These are phyloP conservation scores for Fusarium cicatricum DNA, from an alignment of 2,329 filamentous ascomycete genomes.

Conservation along the genomic window DNA sequence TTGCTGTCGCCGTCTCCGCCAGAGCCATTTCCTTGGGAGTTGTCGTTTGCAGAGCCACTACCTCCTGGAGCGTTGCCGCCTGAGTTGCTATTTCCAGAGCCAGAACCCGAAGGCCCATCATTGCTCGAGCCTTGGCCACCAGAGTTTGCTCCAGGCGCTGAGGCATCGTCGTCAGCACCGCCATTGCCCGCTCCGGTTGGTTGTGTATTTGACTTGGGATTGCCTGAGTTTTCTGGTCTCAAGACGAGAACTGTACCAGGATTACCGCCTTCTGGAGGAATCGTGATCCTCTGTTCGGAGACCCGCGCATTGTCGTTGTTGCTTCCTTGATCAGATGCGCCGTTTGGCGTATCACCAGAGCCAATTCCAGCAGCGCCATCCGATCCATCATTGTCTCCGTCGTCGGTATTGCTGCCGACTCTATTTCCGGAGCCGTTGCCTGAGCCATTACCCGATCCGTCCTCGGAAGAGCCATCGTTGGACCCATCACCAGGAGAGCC, in stretches of 20 bases:
- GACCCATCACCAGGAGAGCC: neutral
- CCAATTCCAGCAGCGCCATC: neutral
- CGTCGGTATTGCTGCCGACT: too few species aligned
- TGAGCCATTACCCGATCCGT: neutral
- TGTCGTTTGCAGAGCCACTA: neutral
- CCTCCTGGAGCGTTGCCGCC: too few species aligned
- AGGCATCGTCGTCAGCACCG: neutral
- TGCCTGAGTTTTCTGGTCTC: neutral
- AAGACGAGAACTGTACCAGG: conserved; percentile 23
- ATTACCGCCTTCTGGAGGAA: conserved; percentile 19
- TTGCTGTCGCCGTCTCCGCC: neutral
- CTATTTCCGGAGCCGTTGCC: too few species aligned
- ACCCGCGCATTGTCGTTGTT: neutral
- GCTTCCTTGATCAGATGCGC: neutral
- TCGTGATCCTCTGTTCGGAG: conserved; percentile 8
- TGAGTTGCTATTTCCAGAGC: neutral
- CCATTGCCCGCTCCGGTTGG: neutral
- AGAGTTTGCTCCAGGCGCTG: too few species aligned
- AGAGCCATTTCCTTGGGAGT: neutral
- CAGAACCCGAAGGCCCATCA: neutral
- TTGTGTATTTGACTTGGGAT: neutral
- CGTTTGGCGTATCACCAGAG: neutral
- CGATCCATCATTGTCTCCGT: neutral
- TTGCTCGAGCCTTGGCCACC: neutral
- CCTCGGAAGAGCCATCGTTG: neutral